Evolutionary conservation across 73 alveolate species (phyloP), one percentile per base, ranked within the genome.

Genomic region (Tetrahymena malaccensis): DNA sequence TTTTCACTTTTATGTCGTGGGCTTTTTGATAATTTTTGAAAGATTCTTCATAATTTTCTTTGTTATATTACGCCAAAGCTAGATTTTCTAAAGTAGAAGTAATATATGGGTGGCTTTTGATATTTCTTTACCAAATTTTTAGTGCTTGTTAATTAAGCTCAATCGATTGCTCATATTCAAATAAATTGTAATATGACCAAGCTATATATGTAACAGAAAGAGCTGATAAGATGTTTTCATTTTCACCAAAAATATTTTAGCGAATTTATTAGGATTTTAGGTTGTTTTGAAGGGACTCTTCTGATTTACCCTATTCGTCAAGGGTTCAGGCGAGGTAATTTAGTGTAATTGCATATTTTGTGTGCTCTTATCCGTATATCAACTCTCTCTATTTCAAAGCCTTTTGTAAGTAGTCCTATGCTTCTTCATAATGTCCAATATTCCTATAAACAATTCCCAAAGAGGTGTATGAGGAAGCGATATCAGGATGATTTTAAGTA

Each of bases 251-350:
- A 4, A 27, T 70, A 2, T 70, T 70, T 27, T 70, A 31, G 89
- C 89, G 89, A 31, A 70, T 70, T 70, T 70, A n/a, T 70, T 70
- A 70, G 17, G 89, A 70, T 70, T 70, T 70, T n/a, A 27, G 37
- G 89, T 70, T 70, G 89, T 70, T 8, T 70, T 70, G 89, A 70
- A 70, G 89, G 89, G 89, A 70, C 43, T 70, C 89, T 70, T 70
- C 89, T 25, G 89, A 70, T 70, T 70, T 70, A 70, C 89, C 89
- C 89, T 70, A 70, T 70, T 70, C 89, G 89, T 70, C 89, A 70
- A 70, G 89, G 89, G 89, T 70, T 70, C 89, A 70, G 89, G 89
- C 89, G 89, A 70, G 89, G 89, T 70, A 70, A 31, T 70, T 70
- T 13, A 70, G 37, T 19, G 89, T 70, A 25, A 70, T 70, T 70